Percentiles rank a stretch among this genome's conserved stretches.
These are phyloP conservation scores for Monosporascus sp. DNA, from an alignment of 2,329 filamentous ascomycete species.

Conservation along the genomic window DNA sequence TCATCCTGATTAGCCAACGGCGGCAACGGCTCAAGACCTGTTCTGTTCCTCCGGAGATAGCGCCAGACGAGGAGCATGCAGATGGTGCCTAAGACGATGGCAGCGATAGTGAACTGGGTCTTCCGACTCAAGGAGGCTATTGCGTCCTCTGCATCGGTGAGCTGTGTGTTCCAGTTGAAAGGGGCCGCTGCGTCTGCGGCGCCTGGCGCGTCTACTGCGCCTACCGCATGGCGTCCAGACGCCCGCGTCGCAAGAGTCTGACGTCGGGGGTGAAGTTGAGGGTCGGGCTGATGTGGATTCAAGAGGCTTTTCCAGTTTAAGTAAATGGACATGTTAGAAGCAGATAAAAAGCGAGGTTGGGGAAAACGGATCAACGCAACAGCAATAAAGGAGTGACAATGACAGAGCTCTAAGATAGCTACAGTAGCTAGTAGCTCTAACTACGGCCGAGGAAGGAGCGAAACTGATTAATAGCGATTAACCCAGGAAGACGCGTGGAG, in stretches of 20 bases:
- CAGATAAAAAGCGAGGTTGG: no score
- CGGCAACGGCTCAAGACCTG: not conserved
- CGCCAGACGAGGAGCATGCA: slow-evolving; percentile 6
- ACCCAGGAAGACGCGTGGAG: not conserved
- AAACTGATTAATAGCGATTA: not conserved
- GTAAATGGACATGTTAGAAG: not conserved
- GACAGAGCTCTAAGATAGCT: not conserved
- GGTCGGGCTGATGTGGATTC: not conserved
- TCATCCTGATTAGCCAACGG: slow-evolving; percentile 5
- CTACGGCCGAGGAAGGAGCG: no score
- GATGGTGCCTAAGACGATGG: slow-evolving; percentile 7
- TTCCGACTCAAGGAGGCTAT: not conserved
- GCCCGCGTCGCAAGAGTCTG: no score
- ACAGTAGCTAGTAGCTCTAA: no score
- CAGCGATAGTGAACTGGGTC: slow-evolving; percentile 6
- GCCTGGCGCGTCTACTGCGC: not conserved
- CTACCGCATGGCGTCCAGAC: no score
- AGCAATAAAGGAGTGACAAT: not conserved
- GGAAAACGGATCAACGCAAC: not conserved
- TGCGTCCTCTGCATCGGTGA: no score
- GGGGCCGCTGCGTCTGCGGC: no score
- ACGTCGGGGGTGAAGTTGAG: no score
- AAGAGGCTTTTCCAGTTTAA: not conserved
- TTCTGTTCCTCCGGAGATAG: slow-evolving; percentile 7
- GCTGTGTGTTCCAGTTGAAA: no score